Evolutionary conservation across 1,139 yeast genomes (phyloP).

Genomic region (Geotrichum reessii): DNA sequence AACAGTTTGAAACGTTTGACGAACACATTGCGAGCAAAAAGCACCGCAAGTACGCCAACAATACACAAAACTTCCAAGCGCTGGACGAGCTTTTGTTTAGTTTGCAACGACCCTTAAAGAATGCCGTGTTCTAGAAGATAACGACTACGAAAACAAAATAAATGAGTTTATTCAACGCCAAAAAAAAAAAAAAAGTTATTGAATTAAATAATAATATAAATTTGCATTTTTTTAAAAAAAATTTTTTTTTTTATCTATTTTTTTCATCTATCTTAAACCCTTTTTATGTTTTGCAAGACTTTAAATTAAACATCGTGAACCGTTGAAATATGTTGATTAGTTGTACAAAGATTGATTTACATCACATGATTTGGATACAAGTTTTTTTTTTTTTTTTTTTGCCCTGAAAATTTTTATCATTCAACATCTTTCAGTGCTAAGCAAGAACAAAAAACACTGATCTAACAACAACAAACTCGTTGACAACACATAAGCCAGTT

Average conservation of each 20-base stretch:
- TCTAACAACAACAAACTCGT: neutral
- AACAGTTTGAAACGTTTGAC: conserved; percentile 73
- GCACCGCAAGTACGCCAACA: conserved; percentile 76
- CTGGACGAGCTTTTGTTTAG: conserved; percentile 48
- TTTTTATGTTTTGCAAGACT: too few species aligned
- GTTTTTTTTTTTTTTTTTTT: neutral
- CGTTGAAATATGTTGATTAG: neutral
- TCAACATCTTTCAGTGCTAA: neutral
- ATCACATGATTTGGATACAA: neutral
- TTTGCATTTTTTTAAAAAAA: neutral
- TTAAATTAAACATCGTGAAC: too few species aligned
- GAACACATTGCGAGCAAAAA: conserved; percentile 66
- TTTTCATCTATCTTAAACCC: neutral
- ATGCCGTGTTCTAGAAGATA: neutral
- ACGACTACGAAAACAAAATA: neutral
- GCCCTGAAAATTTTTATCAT: neutral
- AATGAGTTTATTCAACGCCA: neutral
- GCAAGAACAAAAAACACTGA: neutral
- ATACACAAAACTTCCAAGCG: conserved; percentile 63
- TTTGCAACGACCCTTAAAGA: conserved; percentile 11
- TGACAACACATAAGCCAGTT: too few species aligned
- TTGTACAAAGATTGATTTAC: too few species aligned
- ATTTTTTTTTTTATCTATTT: neutral
- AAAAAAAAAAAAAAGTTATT: neutral
- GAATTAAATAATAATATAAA: neutral